These are phyloP conservation scores for Claviceps sp. DNA, from an alignment of 2,329 filamentous ascomycete species.

Conservation along the genomic window DNA sequence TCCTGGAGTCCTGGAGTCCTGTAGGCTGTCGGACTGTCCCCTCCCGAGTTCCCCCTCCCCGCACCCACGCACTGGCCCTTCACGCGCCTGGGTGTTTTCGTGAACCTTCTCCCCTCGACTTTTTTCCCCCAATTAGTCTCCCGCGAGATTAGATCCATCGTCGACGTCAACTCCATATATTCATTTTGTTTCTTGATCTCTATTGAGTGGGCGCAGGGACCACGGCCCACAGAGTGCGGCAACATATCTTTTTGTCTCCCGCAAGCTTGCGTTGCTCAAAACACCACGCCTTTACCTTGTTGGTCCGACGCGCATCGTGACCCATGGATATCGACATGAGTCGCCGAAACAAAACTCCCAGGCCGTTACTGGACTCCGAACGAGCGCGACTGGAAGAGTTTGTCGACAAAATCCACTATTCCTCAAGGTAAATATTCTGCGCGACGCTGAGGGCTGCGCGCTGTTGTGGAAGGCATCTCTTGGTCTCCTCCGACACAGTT, in stretches of 20 bases:
- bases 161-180: not conserved
- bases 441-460: not conserved
- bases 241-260: not conserved
- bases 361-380: conserved; percentile 69
- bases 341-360: conserved; percentile 76
- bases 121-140: not conserved
- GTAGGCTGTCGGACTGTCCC: not conserved
- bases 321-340: conserved; percentile 56
- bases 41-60: conserved; percentile 1
- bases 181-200: not conserved
- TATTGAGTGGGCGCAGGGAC: not conserved
- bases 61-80: conserved; percentile 7
- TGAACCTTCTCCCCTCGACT: conserved; percentile 1
- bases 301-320: conserved; percentile 1
- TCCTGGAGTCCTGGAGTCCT: not conserved
- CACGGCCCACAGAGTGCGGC: not conserved
- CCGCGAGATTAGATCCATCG: not conserved
- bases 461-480: not conserved
- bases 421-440: conserved; percentile 49
- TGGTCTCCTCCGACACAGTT: not conserved
- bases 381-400: conserved; percentile 78
- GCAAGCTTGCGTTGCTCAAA: not conserved
- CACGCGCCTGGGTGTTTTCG: conserved; percentile 5
- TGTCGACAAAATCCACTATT: conserved; percentile 91
- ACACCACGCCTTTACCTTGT: conserved; percentile 4